A percentile compares a stretch with the other conserved stretches of the same genome.
Evolutionary conservation across 2,329 filamentous ascomycete species (phyloP).

Genomic region (Beauveria brongniartii): DNA sequence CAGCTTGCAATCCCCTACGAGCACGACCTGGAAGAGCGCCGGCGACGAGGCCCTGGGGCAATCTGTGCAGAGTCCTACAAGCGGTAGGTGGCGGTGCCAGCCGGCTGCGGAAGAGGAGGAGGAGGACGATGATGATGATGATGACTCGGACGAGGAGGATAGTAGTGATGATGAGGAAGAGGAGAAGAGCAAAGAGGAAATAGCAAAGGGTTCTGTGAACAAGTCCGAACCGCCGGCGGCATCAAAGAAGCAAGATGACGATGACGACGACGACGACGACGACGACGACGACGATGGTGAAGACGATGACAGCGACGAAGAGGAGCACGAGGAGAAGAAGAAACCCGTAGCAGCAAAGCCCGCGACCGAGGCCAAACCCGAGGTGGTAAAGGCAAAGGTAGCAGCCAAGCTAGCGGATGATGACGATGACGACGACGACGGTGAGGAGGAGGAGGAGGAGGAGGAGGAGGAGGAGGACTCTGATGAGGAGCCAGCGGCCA

Average conservation of each 20-base stretch:
- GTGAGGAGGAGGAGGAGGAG: constrained; percentile 21
- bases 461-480: constrained; percentile 21
- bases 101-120: not conserved
- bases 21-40: constrained; percentile 28
- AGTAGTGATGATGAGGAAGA: constrained; percentile 14
- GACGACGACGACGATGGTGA: constrained; percentile 8
- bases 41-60: constrained; percentile 14
- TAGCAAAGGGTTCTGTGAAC: constrained; percentile 21
- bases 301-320: constrained; percentile 9
- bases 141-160: constrained; percentile 10
- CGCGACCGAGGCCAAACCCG: not conserved
- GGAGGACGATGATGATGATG: not conserved
- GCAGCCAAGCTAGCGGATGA: constrained; percentile 20
- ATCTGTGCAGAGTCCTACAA: constrained; percentile 13
- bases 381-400: not conserved
- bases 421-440: constrained; percentile 19
- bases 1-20: constrained; percentile 34
- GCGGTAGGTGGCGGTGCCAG: constrained; percentile 10
- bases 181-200: constrained; percentile 17
- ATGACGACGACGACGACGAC: constrained; percentile 1
- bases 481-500: constrained; percentile 19
- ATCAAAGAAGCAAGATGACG: constrained; percentile 12
- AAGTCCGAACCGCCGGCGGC: not conserved
- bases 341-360: not conserved
- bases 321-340: constrained; percentile 1